Percentiles rank a stretch among this genome's conserved stretches.
Evolutionary conservation across 768 basidiomycete species (phyloP).

Genomic region (Cyclocybe aegerita): DNA sequence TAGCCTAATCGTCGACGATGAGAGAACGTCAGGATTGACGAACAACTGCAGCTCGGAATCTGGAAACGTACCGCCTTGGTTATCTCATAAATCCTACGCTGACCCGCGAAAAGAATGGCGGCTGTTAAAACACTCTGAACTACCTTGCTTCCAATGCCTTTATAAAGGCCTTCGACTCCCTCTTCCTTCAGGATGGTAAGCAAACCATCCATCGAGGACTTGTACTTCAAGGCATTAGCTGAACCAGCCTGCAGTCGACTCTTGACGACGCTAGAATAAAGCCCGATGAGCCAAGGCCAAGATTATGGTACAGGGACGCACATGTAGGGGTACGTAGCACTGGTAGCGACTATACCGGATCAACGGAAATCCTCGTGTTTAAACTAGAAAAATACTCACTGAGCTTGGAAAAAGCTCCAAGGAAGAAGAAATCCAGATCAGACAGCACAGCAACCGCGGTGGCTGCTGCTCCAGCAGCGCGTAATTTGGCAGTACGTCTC

Average conservation of each 20-base stretch:
- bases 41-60: background rate
- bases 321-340: constrained; percentile 51
- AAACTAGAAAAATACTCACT: constrained; percentile 38
- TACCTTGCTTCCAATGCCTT: constrained; percentile 85
- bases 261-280: constrained; percentile 56
- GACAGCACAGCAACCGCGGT: constrained; percentile 54
- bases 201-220: constrained; percentile 76
- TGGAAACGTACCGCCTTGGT: constrained; percentile 46
- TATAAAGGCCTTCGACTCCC: constrained; percentile 82
- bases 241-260: constrained; percentile 78
- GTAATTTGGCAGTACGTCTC: constrained; percentile 54
- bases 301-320: constrained; percentile 19
- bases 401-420: constrained; percentile 94
- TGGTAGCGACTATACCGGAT: constrained; percentile 41
- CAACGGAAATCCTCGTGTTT: background rate
- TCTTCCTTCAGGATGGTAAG: constrained; percentile 76
- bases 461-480: constrained; percentile 36
- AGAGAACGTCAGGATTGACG: background rate
- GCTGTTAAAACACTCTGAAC: constrained; percentile 91
- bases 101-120: constrained; percentile 89
- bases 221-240: constrained; percentile 65
- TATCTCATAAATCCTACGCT: constrained; percentile 78
- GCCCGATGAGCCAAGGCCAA: background rate
- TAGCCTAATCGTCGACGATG: too few relatives aligned
- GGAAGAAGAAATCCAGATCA: constrained; percentile 90